A percentile compares a stretch with the other conserved stretches of the same genome.
Conservation (phyloP, 1,139 yeast genomes). For the Pneumocystis canis region DNA sequence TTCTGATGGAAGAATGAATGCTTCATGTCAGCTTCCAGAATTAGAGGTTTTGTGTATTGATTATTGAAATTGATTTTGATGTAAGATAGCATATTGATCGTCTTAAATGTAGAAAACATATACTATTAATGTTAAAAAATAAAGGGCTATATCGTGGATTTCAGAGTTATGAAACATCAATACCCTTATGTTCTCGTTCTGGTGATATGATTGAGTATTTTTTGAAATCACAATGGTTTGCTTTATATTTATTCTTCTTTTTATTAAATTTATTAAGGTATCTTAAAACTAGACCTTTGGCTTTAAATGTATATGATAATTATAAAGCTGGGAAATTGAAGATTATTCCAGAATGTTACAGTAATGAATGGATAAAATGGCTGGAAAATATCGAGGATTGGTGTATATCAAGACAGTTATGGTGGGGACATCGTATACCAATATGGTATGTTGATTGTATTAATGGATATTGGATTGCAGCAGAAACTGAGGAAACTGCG, state of each 20-base stretch:
- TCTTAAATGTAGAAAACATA: constrained; percentile 2
- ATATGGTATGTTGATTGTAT: constrained; percentile 4
- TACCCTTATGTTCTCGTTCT: constrained; percentile 12
- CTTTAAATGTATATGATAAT: constrained; percentile 4
- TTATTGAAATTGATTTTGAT: not conserved
- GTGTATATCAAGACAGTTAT: constrained; percentile 13
- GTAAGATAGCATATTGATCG: constrained; percentile 8
- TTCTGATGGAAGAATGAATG: constrained; percentile 6
- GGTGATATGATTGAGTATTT: constrained; percentile 12
- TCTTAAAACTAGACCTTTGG: constrained; percentile 9
- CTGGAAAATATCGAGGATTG: constrained; percentile 11
- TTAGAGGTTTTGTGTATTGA: not conserved
- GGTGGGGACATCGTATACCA: constrained; percentile 13
- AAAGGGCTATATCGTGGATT: not conserved
- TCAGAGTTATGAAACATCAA: constrained; percentile 3
- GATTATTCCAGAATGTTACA: not conserved
- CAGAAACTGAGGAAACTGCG: constrained; percentile 6
- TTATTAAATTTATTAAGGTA: not conserved
- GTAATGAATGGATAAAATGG: constrained; percentile 12
- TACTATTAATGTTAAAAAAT: constrained; percentile 1
- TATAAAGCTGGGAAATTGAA: not conserved
- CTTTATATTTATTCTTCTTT: not conserved
- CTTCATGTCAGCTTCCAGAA: constrained; percentile 2
- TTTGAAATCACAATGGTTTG: constrained; percentile 12
- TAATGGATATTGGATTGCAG: constrained; percentile 11